These are phyloP conservation scores for Lasiodiplodia sp. DNA, from an alignment of 2,329 filamentous ascomycete genomes.

Conservation along the genomic window DNA sequence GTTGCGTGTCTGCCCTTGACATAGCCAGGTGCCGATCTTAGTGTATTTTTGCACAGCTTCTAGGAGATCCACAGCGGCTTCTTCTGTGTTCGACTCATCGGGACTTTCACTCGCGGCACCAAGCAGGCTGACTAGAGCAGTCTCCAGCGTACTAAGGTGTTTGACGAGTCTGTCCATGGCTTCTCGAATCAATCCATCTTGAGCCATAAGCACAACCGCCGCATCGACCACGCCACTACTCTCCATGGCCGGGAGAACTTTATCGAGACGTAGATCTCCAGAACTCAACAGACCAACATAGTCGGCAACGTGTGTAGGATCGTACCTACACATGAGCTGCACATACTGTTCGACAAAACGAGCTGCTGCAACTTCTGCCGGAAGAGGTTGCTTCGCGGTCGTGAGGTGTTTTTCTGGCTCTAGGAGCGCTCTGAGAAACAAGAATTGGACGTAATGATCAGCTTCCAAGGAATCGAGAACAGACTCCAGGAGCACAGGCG, in stretches of 20 bases:
- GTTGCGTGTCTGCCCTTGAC: slow-evolving; percentile 80
- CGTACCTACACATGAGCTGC: slow-evolving; percentile 86
- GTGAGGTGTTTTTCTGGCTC: slow-evolving; percentile 63
- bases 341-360: slow-evolving; percentile 74
- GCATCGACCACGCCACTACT: slow-evolving; percentile 89
- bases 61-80: slow-evolving; percentile 76
- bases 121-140: slow-evolving; percentile 77
- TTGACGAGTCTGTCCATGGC: slow-evolving; percentile 86
- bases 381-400: slow-evolving; percentile 40
- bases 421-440: slow-evolving; percentile 78
- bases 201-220: slow-evolving; percentile 86
- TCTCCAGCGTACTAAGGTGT: slow-evolving; percentile 81
- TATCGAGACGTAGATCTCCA: slow-evolving; percentile 78
- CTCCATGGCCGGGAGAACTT: slow-evolving; percentile 86
- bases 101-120: slow-evolving; percentile 64
- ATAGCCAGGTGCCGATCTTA: slow-evolving; percentile 94
- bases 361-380: slow-evolving; percentile 31
- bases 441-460: slow-evolving; percentile 71
- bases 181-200: slow-evolving; percentile 81
- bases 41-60: slow-evolving; percentile 85
- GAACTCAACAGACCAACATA: slow-evolving; percentile 81
- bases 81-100: slow-evolving; percentile 65
- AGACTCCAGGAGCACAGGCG: slow-evolving; percentile 69
- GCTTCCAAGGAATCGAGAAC: slow-evolving; percentile 69
- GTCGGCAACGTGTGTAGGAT: slow-evolving; percentile 81